phyloP scores from a whole-genome alignment of 345 rosid genomes.

The Salix arbutifolia region DNA sequence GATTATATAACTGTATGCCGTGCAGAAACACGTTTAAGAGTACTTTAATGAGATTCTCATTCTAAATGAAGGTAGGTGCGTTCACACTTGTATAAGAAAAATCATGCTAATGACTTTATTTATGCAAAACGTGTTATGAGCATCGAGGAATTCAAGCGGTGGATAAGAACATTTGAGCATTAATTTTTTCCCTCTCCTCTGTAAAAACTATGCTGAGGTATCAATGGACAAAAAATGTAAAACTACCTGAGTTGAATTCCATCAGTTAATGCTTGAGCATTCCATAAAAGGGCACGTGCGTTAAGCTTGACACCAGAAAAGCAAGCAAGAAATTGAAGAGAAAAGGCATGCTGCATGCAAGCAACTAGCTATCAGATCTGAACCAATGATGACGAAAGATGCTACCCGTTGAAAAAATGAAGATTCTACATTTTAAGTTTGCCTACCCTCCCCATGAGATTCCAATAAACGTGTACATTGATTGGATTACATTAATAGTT shows the following conservation, averaged over 20 bases:
- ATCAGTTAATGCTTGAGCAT: too few species aligned
- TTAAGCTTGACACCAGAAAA: too few species aligned
- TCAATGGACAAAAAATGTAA: too few species aligned
- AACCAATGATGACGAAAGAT: background rate
- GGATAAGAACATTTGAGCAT: background rate
- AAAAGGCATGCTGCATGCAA: too few species aligned
- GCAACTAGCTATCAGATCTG: background rate
- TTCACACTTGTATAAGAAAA: too few species aligned
- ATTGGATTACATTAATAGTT: background rate
- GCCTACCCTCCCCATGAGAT: background rate
- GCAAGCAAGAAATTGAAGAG: too few species aligned
- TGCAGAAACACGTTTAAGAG: too few species aligned
- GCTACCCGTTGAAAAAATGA: background rate
- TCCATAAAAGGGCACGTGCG: too few species aligned
- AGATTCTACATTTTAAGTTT: background rate
- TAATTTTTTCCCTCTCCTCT: background rate
- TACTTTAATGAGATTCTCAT: background rate
- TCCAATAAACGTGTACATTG: background rate
- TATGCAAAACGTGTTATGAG: background rate
- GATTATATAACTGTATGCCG: too few species aligned
- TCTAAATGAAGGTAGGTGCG: background rate
- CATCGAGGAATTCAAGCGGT: slow-evolving; percentile 5
- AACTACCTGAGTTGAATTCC: too few species aligned
- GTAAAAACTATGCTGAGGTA: too few species aligned
- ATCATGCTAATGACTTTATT: background rate